Percentiles rank a stretch among this genome's conserved stretches.
phyloP scores from a whole-genome alignment of 441 rosid species.

The Gossypium laxum region DNA sequence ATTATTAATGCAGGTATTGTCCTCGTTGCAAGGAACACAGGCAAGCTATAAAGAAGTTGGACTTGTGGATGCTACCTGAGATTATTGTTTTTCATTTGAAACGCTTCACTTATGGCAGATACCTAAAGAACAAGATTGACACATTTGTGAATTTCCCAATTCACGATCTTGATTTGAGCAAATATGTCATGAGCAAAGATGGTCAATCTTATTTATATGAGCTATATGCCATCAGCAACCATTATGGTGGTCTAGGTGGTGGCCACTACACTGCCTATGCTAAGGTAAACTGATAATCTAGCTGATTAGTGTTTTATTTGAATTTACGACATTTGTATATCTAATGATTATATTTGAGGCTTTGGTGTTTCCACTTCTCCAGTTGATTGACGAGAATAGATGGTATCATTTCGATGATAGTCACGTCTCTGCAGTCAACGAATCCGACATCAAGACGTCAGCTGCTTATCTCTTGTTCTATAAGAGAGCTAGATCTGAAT shows the following conservation, averaged over 20 bases:
- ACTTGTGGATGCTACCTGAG: constrained; percentile 65
- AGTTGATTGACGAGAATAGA: constrained; percentile 75
- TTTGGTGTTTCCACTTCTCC: constrained; percentile 17
- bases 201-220: constrained; percentile 45
- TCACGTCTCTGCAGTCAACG: constrained; percentile 50
- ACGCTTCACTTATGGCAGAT: constrained; percentile 57
- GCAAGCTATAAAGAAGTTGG: constrained; percentile 67
- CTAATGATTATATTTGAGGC: background rate
- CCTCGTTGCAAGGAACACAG: constrained; percentile 61
- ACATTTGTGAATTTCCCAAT: constrained; percentile 46
- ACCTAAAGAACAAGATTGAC: constrained; percentile 49
- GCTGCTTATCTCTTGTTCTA: constrained; percentile 87
- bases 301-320: background rate
- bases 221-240: constrained; percentile 60
- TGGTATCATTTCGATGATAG: constrained; percentile 92
- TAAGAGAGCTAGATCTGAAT: constrained; percentile 41
- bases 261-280: constrained; percentile 68
- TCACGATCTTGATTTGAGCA: constrained; percentile 51
- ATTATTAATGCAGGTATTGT: constrained; percentile 42
- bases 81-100: constrained; percentile 60
- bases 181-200: constrained; percentile 41
- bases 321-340: background rate
- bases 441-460: constrained; percentile 62
- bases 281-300: constrained; percentile 31
- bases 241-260: constrained; percentile 58